Percentiles rank a stretch among this genome's conserved stretches.
Conservation (phyloP, 306 rosid genomes). For the Cicer cuneatum region DNA sequence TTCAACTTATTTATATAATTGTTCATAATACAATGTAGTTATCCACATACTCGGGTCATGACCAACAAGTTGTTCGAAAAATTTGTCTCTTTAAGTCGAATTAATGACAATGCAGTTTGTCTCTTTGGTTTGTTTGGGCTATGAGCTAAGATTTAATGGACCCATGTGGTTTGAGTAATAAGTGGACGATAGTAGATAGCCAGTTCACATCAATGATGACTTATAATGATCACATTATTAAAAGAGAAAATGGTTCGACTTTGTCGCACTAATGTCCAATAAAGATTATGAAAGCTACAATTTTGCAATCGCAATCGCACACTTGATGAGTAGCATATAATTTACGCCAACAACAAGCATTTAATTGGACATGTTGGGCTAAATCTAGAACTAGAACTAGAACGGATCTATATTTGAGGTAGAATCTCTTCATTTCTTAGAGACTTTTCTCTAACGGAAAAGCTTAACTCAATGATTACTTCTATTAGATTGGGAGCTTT, state of each 20-base stretch:
- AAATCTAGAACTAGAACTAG: neutral
- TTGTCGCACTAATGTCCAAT: neutral
- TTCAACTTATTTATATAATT: no score
- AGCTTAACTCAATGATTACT: no score
- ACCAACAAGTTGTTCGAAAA: no score
- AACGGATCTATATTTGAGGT: no score
- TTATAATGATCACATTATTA: neutral
- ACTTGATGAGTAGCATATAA: neutral
- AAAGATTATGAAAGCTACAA: neutral
- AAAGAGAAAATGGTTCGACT: neutral
- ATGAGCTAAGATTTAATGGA: conserved; percentile 19
- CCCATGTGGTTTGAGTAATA: neutral
- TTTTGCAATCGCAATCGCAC: neutral
- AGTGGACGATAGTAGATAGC: conserved; percentile 18
- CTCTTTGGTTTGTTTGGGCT: conserved; percentile 2
- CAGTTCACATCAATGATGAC: conserved; percentile 3
- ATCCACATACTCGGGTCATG: no score
- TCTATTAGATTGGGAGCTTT: no score
- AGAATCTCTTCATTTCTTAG: no score
- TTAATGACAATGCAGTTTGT: neutral
- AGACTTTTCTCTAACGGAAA: no score
- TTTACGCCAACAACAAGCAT: conserved; percentile 3
- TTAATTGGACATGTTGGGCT: conserved; percentile 29
- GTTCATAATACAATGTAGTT: no score
- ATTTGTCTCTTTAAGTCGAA: neutral